Evolutionary conservation across 768 basidiomycete species (phyloP).

Genomic region (Podaxis sp.): DNA sequence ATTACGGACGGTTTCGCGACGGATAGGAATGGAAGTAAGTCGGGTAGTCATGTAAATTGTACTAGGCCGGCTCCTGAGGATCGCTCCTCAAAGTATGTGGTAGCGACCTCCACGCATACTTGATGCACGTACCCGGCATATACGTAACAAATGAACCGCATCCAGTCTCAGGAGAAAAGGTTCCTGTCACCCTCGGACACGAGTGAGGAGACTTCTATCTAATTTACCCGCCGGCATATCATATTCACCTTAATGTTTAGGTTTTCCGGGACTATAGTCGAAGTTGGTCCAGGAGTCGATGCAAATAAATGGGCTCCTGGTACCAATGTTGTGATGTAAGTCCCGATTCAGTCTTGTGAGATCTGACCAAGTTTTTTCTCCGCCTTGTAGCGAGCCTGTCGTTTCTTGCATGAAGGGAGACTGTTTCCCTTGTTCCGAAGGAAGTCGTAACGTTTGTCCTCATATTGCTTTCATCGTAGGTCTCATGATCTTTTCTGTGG

Average conservation of each 20-base stretch:
- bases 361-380: background rate
- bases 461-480: conserved; percentile 34
- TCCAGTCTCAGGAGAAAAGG: conserved; percentile 33
- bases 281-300: conserved; percentile 32
- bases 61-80: background rate
- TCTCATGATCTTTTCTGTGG: background rate
- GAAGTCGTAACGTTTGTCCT: conserved; percentile 33
- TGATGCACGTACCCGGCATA: conserved; percentile 21
- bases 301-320: conserved; percentile 30
- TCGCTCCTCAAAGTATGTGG: conserved; percentile 35
- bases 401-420: conserved; percentile 34
- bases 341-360: background rate
- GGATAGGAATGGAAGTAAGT: conserved; percentile 31
- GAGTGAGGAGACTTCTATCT: conserved; percentile 29
- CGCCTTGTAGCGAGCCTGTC: conserved; percentile 35
- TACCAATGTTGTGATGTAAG: conserved; percentile 32
- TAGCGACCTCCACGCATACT: conserved; percentile 45
- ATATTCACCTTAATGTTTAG: conserved; percentile 14
- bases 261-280: conserved; percentile 34
- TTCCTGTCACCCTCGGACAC: conserved; percentile 45
- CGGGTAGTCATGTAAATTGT: background rate
- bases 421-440: conserved; percentile 33
- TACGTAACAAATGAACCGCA: conserved; percentile 31
- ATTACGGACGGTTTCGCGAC: background rate
- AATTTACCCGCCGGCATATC: background rate